Evolutionary conservation across 345 rosid genomes (phyloP).

Genomic region (Jatropha curcas): DNA sequence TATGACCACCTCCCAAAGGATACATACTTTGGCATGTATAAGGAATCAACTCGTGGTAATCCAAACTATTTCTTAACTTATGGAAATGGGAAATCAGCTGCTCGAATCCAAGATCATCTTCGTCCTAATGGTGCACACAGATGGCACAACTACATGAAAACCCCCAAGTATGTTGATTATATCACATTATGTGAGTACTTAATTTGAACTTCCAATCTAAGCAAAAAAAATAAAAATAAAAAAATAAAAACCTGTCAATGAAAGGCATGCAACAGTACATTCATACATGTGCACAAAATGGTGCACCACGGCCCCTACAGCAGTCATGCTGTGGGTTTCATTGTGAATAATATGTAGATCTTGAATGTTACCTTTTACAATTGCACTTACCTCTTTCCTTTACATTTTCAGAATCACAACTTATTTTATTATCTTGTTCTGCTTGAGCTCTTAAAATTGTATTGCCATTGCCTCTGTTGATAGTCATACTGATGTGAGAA

Average conservation of each 20-base stretch:
- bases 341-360: not conserved
- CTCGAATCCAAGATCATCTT: slow-evolving; percentile 89
- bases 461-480: not conserved
- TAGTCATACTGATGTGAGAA: not conserved
- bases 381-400: not conserved
- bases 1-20: slow-evolving; percentile 90
- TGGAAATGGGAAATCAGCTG: slow-evolving; percentile 97
- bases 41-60: slow-evolving; percentile 83
- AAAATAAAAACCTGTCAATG: too few species aligned
- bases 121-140: slow-evolving; percentile 98
- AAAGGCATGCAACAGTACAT: not conserved
- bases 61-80: slow-evolving; percentile 91
- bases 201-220: slow-evolving; percentile 1
- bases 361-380: not conserved
- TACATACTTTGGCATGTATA: slow-evolving; percentile 80
- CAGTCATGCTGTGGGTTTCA: not conserved
- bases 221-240: too few species aligned
- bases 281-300: not conserved
- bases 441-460: not conserved
- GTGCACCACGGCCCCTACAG: not conserved
- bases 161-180: slow-evolving; percentile 55
- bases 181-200: not conserved
- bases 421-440: not conserved
- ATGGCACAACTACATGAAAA: slow-evolving; percentile 95
- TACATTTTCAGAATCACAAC: not conserved